Evolutionary conservation across 805 yeast genomes (phyloP).

Genomic region (Wickerhamia fluorescens): DNA sequence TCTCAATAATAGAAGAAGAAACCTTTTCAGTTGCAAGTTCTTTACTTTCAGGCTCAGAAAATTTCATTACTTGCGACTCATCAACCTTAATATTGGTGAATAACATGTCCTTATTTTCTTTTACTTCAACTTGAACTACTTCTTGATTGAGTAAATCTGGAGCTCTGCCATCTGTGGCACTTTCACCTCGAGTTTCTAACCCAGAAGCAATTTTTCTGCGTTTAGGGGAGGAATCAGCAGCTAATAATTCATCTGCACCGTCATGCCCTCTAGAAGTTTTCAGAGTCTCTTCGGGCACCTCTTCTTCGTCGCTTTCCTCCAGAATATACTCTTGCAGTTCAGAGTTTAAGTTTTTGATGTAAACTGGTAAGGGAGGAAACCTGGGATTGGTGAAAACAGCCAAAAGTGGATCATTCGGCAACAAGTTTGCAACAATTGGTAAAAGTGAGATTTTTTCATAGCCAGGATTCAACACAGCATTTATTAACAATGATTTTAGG

Average conservation of each 20-base stretch:
- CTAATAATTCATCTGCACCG: no score
- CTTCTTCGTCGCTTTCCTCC: conserved; percentile 3
- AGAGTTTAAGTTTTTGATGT: no score
- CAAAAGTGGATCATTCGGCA: conserved; percentile 44
- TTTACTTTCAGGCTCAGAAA: no score
- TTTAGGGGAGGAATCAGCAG: conserved; percentile 3
- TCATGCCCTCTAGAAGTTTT: no score
- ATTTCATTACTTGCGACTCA: conserved; percentile 3
- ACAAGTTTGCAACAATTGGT: conserved; percentile 57
- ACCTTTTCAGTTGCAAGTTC: no score
- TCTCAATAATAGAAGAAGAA: no score
- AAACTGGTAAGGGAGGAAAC: conserved; percentile 47
- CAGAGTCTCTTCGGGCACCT: no score
- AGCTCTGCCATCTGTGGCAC: no score
- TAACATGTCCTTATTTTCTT: conserved; percentile 1
- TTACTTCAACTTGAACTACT: neutral
- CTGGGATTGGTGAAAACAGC: conserved; percentile 69
- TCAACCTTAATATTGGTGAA: conserved; percentile 2
- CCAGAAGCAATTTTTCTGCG: conserved; percentile 2
- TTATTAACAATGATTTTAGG: conserved; percentile 35
- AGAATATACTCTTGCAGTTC: conserved; percentile 2
- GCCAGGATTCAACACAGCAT: conserved; percentile 65
- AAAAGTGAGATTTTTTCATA: conserved; percentile 54
- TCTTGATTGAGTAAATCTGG: conserved; percentile 1
- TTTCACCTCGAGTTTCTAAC: no score